phyloP scores from a whole-genome alignment of 1,139 yeast species.

The Tardiomyces depauwii region DNA sequence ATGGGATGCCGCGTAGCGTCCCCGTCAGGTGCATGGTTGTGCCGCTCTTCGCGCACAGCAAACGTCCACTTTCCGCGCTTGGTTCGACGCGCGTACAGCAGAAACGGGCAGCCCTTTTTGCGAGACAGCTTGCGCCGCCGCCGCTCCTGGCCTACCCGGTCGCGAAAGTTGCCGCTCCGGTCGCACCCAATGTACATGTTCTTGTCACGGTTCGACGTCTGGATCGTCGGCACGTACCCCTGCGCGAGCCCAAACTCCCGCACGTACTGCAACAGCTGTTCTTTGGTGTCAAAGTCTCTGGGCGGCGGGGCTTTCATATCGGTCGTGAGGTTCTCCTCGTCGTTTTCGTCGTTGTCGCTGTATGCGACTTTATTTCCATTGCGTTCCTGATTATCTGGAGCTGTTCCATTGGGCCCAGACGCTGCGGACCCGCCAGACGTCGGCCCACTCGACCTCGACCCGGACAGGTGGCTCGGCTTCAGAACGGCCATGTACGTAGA shows the following conservation, averaged over 20 bases:
- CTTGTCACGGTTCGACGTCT: neutral
- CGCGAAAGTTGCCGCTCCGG: neutral
- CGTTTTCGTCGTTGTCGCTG: neutral
- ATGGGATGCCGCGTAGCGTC: neutral
- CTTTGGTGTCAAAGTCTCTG: neutral
- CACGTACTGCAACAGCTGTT: neutral
- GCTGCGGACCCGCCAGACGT: no score
- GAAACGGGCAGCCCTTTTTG: neutral
- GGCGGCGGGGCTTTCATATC: neutral
- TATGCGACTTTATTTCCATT: no score
- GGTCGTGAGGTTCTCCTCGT: neutral
- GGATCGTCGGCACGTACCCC: neutral
- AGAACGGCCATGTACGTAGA: constrained; percentile 14
- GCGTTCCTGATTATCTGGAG: no score
- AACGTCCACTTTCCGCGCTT: neutral
- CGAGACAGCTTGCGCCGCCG: neutral
- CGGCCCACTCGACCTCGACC: no score
- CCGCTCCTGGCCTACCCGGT: neutral
- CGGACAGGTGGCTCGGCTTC: constrained; percentile 5
- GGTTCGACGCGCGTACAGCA: neutral
- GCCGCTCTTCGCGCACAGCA: neutral
- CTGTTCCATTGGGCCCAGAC: no score
- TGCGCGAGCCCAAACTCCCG: neutral
- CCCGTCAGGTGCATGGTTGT: neutral
- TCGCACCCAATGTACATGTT: neutral